These are phyloP conservation scores for Triticum turgidum DNA, from an alignment of 176 grass and related monocot genomes.

Conservation along the genomic window DNA sequence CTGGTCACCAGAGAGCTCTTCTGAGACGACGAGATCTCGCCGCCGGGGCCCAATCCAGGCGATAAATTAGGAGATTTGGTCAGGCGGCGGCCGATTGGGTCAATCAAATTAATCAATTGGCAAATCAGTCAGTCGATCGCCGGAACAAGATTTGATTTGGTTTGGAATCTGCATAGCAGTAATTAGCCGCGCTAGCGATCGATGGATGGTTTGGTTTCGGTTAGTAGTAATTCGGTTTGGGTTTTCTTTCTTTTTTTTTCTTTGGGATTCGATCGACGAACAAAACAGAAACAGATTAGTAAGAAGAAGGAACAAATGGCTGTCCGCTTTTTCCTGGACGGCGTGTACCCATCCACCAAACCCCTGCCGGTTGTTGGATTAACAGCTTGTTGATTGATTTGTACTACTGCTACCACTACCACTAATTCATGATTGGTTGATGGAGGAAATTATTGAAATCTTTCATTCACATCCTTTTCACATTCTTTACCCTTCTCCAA, in stretches of 20 bases:
- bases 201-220: background rate
- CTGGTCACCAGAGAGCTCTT: slow-evolving; percentile 54
- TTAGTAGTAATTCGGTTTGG: slow-evolving; percentile 23
- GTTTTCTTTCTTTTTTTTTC: background rate
- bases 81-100: slow-evolving; percentile 6
- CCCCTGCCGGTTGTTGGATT: slow-evolving; percentile 47
- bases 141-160: background rate
- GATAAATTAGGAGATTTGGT: slow-evolving; percentile 25
- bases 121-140: slow-evolving; percentile 7
- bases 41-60: background rate
- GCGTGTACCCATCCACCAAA: slow-evolving; percentile 53
- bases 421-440: slow-evolving; percentile 36
- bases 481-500: background rate
- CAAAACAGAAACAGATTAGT: slow-evolving; percentile 21
- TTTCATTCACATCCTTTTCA: background rate
- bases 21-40: slow-evolving; percentile 1
- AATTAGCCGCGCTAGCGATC: background rate
- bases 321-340: slow-evolving; percentile 63
- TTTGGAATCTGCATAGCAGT: background rate
- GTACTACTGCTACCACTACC: slow-evolving; percentile 16
- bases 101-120: slow-evolving; percentile 27
- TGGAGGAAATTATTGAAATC: slow-evolving; percentile 30
- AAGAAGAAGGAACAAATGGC: slow-evolving; percentile 26
- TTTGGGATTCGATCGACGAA: slow-evolving; percentile 27
- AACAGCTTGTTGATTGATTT: slow-evolving; percentile 43